Evolutionary conservation across 768 basidiomycete species (phyloP), one percentile per base, ranked within the genome.

Genomic region (Auricularia sp.): DNA sequence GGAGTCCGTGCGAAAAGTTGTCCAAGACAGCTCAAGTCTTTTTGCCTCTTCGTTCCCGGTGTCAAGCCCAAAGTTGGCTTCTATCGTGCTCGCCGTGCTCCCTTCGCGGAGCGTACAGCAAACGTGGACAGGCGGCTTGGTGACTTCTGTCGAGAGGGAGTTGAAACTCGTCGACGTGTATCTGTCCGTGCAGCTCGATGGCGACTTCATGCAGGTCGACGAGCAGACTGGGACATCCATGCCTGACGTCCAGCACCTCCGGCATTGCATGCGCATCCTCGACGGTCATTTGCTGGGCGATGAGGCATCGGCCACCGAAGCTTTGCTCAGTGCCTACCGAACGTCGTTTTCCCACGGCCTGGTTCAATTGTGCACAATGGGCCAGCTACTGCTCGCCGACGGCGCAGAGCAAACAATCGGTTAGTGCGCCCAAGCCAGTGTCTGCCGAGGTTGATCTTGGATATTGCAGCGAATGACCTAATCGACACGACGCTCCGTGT

Each of bases 221-320:
- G 47, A 51, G 18, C 18, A 51, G 18, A 21, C 47, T 18, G 39
- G 39, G 39, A 6, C 14, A 6, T 21, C 47, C 14, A 16, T 51
- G 14, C 47, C 56, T 5, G 56, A 59, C 23, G 29, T 59, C 2
- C 23, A 59, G 23, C 56, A 59, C 23, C 29, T 59, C 6, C 56
- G 29, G 66, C 78, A 82, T 36, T 83, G 85, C 66, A 76, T 91
- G 39, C 77, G 77, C 21, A 74, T 90, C 1, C 69, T 91, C 8
- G 89, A 91, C 67, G 76, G 80, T 1, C 87, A 81, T 70, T 77
- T 91, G 1, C 74, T 90, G 8, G 82, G 80, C 1, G 80, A 82
- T 53, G 89, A 87, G 86, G 69, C 68, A 34, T 69, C 64, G 36
- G 64, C 72, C 16, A 12, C 11, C 47, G 61, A 64, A 51, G 61